Percentiles rank a stretch among this genome's conserved stretches.
phyloP scores from a whole-genome alignment of 225 moss, liverwort and hornwort species.

The Antitrichia curtipendula region DNA sequence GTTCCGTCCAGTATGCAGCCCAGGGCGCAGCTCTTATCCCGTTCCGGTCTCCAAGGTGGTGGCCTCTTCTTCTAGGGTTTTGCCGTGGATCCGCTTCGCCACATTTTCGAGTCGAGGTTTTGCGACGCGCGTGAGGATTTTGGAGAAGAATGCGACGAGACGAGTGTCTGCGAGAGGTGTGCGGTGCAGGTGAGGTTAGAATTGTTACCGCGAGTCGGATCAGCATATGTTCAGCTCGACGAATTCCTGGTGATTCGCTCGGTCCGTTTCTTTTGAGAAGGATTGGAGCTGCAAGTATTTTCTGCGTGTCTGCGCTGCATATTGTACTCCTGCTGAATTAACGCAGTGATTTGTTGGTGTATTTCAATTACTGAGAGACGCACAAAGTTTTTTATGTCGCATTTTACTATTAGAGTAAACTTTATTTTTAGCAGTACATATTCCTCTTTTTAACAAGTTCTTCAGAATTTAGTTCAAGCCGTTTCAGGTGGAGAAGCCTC shows the following conservation, averaged over 20 bases:
- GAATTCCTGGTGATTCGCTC: background rate
- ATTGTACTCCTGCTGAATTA: background rate
- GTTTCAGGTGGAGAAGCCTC: background rate
- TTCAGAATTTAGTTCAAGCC: background rate
- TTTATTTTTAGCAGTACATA: background rate
- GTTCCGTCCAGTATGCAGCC: conserved; percentile 3
- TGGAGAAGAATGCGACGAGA: background rate
- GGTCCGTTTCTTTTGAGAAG: background rate
- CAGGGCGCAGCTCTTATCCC: background rate
- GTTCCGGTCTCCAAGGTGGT: background rate
- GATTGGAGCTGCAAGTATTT: background rate
- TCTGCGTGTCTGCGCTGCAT: background rate
- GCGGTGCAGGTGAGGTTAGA: conserved; percentile 8
- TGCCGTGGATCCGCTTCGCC: conserved; percentile 4
- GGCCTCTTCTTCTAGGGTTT: conserved; percentile 9
- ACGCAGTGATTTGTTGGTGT: background rate
- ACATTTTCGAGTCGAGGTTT: background rate
- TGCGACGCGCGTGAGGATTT: conserved; percentile 4
- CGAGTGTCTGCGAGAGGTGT: background rate
- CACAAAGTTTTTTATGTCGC: background rate
- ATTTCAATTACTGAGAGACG: background rate
- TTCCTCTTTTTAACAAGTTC: background rate
- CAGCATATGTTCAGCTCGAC: background rate
- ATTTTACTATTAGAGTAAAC: background rate
- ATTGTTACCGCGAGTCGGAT: background rate